Base-by-base conservation (phyloP, 805 yeast species). In the Saccharomycopsis vini region DNA sequence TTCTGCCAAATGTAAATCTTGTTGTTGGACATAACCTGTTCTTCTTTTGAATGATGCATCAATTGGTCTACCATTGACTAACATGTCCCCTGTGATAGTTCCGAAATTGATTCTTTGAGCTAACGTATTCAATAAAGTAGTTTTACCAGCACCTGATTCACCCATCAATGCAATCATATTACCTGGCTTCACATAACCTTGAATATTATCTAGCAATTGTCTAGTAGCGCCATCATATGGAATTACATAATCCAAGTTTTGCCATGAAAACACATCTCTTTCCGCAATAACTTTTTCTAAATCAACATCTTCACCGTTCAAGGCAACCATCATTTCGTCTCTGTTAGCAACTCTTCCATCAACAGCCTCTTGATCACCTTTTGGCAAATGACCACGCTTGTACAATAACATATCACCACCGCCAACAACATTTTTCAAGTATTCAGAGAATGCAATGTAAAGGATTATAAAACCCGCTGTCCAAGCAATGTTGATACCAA, bases 111-210 rank as follows among this genome's bases (percentile, higher is more conserved):
- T 67, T 58, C 80, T 63, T 52, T 71, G 73, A 36, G 79, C 71
- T 46, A 74, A 60, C 20, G 67, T 68, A 56, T 74, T 75, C 51
- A 74, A 62, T 42, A 74, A 58, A 10, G 79, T 74, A 9, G 79
- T 74, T 53, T 74, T 75, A 56, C 80, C 79, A 23, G 78, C 78
- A 56, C 79, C 79, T 13, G 79, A 72, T 40, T 73, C 77, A 52
- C 79, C 79, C 77, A 74, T 72, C 26, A 74, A 58, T 6, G 72
- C 74, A 21, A 72, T 69, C 47, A 70, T 56, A 13, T 79, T 76
- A 45, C 87, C 87, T 12, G 85, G 83, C 56, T 75, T 72, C 46
- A 78, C 81, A 69, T 75, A 80, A 26, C 87, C 87, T 50, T 72
- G 73, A 21, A 44, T 32, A 22, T 44, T 38, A 30, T 44, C 2